Evolutionary conservation across 805 yeast species (phyloP), one percentile per base, ranked within the genome.

Genomic region (Candida alai): DNA sequence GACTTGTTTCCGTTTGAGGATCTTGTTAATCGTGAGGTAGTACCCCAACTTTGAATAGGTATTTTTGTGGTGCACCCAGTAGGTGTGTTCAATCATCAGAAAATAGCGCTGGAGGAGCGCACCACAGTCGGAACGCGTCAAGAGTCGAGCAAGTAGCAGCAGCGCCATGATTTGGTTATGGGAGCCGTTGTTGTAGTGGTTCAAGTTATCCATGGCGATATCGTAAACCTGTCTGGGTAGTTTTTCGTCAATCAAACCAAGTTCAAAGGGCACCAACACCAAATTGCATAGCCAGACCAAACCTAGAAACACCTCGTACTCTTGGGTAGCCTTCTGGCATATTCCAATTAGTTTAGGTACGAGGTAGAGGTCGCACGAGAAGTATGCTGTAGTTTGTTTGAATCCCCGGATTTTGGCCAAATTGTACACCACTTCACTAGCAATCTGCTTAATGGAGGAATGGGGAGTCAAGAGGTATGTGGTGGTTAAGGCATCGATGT

Each of bases 261-360:
- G 59, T 2, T 74, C 69, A 49, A 89, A 88, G 0, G 97, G 97
- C 0, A 80, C 75, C n/a, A 84, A 59, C 0, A 78, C 70, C 15
- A 88, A 58, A 7, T 80, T 75, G 0, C 81, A 70, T 7, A 86
- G 65, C 95, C 96, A 89, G 3, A 83, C 60, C 6, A 87, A 55
- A 26, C 78, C 49, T 8, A 80, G 30, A 37, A 59, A 62, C 1
- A 40, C 34, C 33, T 60, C 64, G 35, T 44, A 45, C 19, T 52
- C 61, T 22, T 41, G 37, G n/a, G 35, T 49, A 1, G 24, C 19
- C 4, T 15, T 15, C 5, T 28, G 8, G 8, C 41, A 40, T 7
- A 38, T 29, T 2, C 19, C 36, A 16, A 56, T 26, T 13, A n/a
- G 74, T 3, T 43, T 37, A 0, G 68, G 63, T 5, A 85, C 52